phyloP scores from a whole-genome alignment of 139 green algal genomes.

The Bryopsis sp. region DNA sequence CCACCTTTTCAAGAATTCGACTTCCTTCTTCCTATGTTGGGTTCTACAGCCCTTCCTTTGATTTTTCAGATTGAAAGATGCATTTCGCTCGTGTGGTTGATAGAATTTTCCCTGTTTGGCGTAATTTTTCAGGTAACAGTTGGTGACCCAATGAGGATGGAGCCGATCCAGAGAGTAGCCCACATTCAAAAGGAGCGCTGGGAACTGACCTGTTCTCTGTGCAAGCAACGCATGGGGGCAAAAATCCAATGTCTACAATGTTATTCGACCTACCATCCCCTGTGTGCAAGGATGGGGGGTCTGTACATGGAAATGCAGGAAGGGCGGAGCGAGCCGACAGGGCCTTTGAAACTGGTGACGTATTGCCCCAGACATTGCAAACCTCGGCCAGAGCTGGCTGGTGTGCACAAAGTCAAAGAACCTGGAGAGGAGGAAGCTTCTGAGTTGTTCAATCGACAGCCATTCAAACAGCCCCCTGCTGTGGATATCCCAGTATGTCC shows the following conservation, averaged over 20 bases:
- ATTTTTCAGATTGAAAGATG: too few species aligned
- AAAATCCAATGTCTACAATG: conserved; percentile 87
- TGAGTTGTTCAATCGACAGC: conserved; percentile 66
- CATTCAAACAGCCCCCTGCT: conserved; percentile 45
- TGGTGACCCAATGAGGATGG: conserved; percentile 41
- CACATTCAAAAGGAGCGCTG: conserved; percentile 78
- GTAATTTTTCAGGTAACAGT: conserved; percentile 16
- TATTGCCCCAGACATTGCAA: conserved; percentile 70
- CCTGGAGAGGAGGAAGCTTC: conserved; percentile 24
- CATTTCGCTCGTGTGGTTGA: too few species aligned
- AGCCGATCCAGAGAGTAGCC: conserved; percentile 70
- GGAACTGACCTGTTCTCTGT: conserved; percentile 80
- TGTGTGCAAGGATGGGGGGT: conserved; percentile 74
- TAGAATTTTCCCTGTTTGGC: too few species aligned
- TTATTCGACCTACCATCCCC: conserved; percentile 81
- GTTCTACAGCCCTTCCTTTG: too few species aligned
- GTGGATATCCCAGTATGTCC: conserved; percentile 34
- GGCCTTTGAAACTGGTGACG: conserved; percentile 41
- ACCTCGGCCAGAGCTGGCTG: conserved; percentile 41
- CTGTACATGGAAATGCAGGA: conserved; percentile 77
- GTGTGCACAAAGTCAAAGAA: conserved; percentile 22
- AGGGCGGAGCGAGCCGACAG: conserved; percentile 22
- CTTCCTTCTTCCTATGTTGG: too few species aligned
- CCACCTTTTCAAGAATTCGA: too few species aligned
- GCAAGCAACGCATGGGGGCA: conserved; percentile 76